Conservation (phyloP, 2,329 filamentous ascomycete species). For the Basipetospora chlamydospora region DNA sequence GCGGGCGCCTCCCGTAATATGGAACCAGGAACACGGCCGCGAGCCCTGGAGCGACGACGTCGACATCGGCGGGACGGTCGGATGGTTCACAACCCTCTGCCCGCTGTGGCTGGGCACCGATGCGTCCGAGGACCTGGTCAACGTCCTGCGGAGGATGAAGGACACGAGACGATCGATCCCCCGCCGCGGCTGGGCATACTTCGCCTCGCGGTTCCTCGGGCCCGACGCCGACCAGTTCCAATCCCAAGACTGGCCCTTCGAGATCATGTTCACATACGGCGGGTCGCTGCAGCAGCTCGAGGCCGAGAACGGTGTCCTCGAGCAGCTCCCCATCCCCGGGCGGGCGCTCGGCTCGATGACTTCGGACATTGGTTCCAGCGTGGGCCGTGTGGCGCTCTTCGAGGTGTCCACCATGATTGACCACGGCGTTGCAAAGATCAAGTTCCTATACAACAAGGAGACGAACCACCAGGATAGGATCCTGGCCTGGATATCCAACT, state of each 20-base stretch:
- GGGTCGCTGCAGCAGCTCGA: slow-evolving; percentile 35
- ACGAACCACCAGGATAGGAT: slow-evolving; percentile 28
- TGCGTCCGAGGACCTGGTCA: slow-evolving; percentile 31
- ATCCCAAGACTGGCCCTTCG: slow-evolving; percentile 31
- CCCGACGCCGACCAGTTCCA: slow-evolving; percentile 12
- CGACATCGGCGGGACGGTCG: slow-evolving; percentile 41
- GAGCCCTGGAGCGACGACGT: slow-evolving; percentile 27
- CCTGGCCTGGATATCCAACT: slow-evolving; percentile 29
- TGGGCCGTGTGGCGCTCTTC: slow-evolving; percentile 34
- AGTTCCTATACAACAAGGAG: slow-evolving; percentile 27
- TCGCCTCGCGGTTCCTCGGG: slow-evolving; percentile 28
- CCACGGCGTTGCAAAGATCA: slow-evolving; percentile 27
- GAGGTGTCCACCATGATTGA: slow-evolving; percentile 34
- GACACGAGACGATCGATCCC: slow-evolving; percentile 31
- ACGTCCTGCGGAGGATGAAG: slow-evolving; percentile 37
- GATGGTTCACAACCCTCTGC: slow-evolving; percentile 44
- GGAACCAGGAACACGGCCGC: slow-evolving; percentile 38
- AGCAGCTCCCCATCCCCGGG: slow-evolving; percentile 27
- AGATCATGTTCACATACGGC: slow-evolving; percentile 43
- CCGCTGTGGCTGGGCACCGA: slow-evolving; percentile 31
- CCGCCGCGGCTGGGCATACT: slow-evolving; percentile 32
- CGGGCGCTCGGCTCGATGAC: slow-evolving; percentile 21
- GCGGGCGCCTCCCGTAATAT: slow-evolving; percentile 33
- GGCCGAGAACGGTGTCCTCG: slow-evolving; percentile 31
- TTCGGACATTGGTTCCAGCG: slow-evolving; percentile 28